These are phyloP conservation scores for Psilocybe sp. DNA, from an alignment of 768 basidiomycete species.

Conservation along the genomic window DNA sequence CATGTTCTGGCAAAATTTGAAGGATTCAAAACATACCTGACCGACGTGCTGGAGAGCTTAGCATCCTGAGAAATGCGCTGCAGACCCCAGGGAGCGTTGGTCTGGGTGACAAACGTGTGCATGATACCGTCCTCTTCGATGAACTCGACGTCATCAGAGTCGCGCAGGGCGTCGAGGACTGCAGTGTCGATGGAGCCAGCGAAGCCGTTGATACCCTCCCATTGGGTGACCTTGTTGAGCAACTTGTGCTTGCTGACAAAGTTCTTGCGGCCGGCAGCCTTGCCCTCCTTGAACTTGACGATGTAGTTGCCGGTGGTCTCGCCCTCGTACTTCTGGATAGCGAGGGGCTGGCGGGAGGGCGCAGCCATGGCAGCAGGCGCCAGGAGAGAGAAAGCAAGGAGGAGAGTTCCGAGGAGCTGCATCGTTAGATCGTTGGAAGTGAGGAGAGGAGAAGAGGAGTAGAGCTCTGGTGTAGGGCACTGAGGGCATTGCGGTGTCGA, in stretches of 20 bases:
- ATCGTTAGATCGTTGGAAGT: too few relatives aligned
- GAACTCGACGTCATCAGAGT: constrained; percentile 22
- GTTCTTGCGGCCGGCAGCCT: constrained; percentile 9
- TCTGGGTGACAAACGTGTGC: constrained; percentile 20
- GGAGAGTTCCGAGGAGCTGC: too few relatives aligned
- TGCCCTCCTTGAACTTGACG: constrained; percentile 27
- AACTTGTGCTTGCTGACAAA: constrained; percentile 12
- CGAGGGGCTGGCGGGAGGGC: constrained; percentile 10
- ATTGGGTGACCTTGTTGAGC: constrained; percentile 11
- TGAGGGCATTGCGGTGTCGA: too few relatives aligned
- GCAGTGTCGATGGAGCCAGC: constrained; percentile 24
- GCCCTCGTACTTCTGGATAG: constrained; percentile 21
- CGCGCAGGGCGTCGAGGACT: constrained; percentile 21
- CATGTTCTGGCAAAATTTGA: background rate
- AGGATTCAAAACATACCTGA: background rate
- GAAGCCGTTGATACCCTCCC: constrained; percentile 28
- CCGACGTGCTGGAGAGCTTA: constrained; percentile 10
- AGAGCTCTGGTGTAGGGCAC: too few relatives aligned
- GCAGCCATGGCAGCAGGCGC: too few relatives aligned
- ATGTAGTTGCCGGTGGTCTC: constrained; percentile 26
- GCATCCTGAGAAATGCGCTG: constrained; percentile 16
- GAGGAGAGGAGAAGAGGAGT: too few relatives aligned
- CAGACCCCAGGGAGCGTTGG: constrained; percentile 26
- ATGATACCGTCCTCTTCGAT: constrained; percentile 29
- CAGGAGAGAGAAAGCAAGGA: too few relatives aligned